phyloP scores from a whole-genome alignment of 1,139 yeast genomes.

The Debaryomyces subglobosus region DNA sequence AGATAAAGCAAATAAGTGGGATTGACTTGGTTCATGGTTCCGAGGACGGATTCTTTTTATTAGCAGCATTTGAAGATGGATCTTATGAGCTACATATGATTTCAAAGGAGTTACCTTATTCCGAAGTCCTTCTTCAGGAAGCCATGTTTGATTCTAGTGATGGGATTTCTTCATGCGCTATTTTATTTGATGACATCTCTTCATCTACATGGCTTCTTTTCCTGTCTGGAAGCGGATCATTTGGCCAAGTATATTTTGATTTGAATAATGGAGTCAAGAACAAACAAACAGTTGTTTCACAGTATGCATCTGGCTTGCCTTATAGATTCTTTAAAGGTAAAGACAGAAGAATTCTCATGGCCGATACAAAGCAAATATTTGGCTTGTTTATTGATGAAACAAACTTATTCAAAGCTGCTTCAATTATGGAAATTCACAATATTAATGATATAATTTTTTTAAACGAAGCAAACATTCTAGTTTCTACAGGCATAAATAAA shows the following conservation, averaged over 20 bases:
- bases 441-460: slow-evolving; percentile 17
- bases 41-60: slow-evolving; percentile 13
- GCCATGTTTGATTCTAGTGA: background rate
- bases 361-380: slow-evolving; percentile 14
- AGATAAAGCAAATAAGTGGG: background rate
- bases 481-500: background rate
- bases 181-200: background rate
- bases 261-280: slow-evolving; percentile 4
- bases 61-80: slow-evolving; percentile 21
- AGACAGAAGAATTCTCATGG: slow-evolving; percentile 13
- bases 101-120: slow-evolving; percentile 7
- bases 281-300: slow-evolving; percentile 6
- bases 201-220: slow-evolving; percentile 18
- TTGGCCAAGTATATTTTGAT: slow-evolving; percentile 16
- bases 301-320: slow-evolving; percentile 18
- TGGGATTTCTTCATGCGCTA: slow-evolving; percentile 8
- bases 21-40: slow-evolving; percentile 10
- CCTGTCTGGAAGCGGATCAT: slow-evolving; percentile 18
- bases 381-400: background rate
- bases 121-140: slow-evolving; percentile 12
- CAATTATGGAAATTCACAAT: slow-evolving; percentile 2
- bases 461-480: slow-evolving; percentile 5
- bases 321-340: slow-evolving; percentile 15
- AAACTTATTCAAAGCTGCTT: slow-evolving; percentile 13
- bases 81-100: slow-evolving; percentile 13